Conservation (phyloP, 768 basidiomycete species). For the Strobilomyces dryophilus region DNA sequence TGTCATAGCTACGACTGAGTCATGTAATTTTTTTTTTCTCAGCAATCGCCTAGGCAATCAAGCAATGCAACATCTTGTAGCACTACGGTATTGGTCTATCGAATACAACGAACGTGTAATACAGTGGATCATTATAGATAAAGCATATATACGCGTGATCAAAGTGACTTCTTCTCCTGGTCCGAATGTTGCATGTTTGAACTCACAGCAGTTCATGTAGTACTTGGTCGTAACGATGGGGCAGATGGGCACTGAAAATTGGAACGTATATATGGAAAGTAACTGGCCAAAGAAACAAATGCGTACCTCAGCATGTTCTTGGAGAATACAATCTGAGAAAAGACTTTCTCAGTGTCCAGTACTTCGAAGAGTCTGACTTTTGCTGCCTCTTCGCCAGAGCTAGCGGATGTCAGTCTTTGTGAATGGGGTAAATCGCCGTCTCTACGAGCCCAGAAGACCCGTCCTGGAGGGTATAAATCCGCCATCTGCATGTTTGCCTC, state of each 20-base stretch:
- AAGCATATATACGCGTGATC: not conserved
- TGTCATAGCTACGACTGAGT: not conserved
- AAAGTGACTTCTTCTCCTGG: constrained; percentile 1
- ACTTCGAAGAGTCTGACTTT: constrained; percentile 76
- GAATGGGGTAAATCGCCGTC: constrained; percentile 65
- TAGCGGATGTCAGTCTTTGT: constrained; percentile 20
- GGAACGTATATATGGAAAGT: constrained; percentile 2
- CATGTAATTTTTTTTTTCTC: too few species aligned
- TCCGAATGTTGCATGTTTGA: not conserved
- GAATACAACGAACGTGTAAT: constrained; percentile 13
- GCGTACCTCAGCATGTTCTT: constrained; percentile 75
- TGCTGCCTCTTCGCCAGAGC: constrained; percentile 31
- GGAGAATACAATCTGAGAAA: constrained; percentile 77
- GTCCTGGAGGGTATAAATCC: constrained; percentile 72
- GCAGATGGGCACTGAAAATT: constrained; percentile 59
- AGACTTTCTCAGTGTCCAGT: constrained; percentile 69
- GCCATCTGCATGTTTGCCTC: constrained; percentile 80
- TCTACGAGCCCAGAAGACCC: constrained; percentile 75
- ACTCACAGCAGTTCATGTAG: constrained; percentile 60
- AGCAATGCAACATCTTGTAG: not conserved
- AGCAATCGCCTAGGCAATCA: too few species aligned
- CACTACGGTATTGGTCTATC: constrained; percentile 8
- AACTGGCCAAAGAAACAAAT: not conserved
- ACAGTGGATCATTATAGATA: constrained; percentile 9
- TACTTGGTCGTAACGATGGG: constrained; percentile 75